Evolutionary conservation across 495 filamentous ascomycete genomes (phyloP), one percentile per base, ranked within the genome.

Genomic region (Niebla homalea): DNA sequence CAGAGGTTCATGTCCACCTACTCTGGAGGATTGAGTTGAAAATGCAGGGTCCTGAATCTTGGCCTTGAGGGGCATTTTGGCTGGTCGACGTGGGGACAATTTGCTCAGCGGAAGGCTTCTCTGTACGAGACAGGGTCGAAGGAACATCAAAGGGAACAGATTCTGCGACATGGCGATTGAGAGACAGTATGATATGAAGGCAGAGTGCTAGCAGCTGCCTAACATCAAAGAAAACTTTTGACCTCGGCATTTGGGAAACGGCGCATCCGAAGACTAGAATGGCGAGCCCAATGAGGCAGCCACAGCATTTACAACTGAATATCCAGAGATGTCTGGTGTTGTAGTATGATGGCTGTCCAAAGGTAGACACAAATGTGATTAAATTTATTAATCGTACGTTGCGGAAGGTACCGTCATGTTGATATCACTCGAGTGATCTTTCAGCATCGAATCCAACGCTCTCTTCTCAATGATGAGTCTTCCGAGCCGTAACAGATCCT

Each of bases 51-150:
- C 75, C 54, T 75, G 69, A 53, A 95, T 75, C 64, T 88, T 93
- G 46, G 90, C 87, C 73, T 80, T 80, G 53, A 97, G 72, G 64
- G 90, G 90, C 90, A 97, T 95, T 45, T 65, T 71, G 57, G 69
- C 51, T 29, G 58, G 56, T 51, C 54, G 54, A 50, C 62, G 67
- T 64, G 73, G 76, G 65, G 68, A 75, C 65, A 73, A 63, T 67
- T 71, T 70, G 70, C 75, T 73, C 67, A 70, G 64, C 65, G 73
- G 68, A 57, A 68, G 67, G 45, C 65, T 60, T 52, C 70, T 62
- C 50, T 68, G 64, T 57, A 60, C 64, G 50, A 68, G 63, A 56
- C 63, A 65, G 56, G 65, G 66, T 63, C 69, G 67, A 50, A 75
- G 64, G 60, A 81, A 72, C 77, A 80, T 80, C 58, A 68, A 63